Conservation (phyloP, 1,139 yeast genomes). For the Protomyces pachydermus region DNA sequence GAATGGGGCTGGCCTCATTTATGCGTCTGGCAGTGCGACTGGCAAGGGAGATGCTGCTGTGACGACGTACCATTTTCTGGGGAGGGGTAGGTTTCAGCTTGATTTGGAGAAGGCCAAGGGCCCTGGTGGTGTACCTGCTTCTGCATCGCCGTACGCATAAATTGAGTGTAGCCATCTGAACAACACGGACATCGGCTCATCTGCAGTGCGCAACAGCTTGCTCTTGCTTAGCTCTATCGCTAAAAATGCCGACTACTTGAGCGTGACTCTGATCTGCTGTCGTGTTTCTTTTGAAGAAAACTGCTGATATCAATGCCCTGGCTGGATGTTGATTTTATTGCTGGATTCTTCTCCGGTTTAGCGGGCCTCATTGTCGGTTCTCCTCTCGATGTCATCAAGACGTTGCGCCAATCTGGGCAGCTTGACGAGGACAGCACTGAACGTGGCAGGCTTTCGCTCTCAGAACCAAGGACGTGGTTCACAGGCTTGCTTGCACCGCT, state of each 20-base stretch:
- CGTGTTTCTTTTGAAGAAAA: too few relatives aligned
- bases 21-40: constrained; percentile 8
- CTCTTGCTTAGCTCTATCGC: background rate
- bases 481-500: constrained; percentile 35
- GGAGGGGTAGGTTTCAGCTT: constrained; percentile 7
- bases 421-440: background rate
- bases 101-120: constrained; percentile 8
- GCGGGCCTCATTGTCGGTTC: constrained; percentile 34
- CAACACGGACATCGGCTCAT: background rate
- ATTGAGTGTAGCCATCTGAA: background rate
- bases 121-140: constrained; percentile 12
- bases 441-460: background rate
- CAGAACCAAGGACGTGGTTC: constrained; percentile 3
- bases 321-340: constrained; percentile 25
- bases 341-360: constrained; percentile 35
- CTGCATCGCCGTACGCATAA: background rate
- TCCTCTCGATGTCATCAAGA: constrained; percentile 35
- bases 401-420: constrained; percentile 29
- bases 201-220: background rate
- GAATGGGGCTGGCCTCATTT: constrained; percentile 6
- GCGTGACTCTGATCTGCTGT: too few relatives aligned
- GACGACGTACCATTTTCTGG: constrained; percentile 14
- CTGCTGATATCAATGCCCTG: background rate
- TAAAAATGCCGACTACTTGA: background rate
- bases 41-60: constrained; percentile 12